A percentile compares a stretch with the other conserved stretches of the same genome.
Conservation (phyloP, 257 asterid genomes). For the Primulina huaijiensis region DNA sequence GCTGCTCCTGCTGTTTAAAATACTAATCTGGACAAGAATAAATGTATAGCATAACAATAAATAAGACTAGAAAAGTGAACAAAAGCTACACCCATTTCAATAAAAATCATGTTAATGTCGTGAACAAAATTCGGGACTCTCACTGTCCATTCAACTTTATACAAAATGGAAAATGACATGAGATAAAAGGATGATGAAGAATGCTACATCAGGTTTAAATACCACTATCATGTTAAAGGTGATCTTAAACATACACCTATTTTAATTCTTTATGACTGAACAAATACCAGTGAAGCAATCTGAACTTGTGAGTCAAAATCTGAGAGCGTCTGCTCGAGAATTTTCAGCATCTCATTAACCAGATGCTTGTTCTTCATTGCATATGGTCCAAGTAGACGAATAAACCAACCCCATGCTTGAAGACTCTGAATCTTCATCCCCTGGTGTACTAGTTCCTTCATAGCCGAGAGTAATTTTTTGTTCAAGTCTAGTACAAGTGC, state of each 20-base stretch:
- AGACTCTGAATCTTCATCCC: constrained; percentile 72
- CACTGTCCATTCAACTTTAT: constrained; percentile 5
- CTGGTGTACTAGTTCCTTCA: constrained; percentile 51
- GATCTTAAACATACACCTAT: constrained; percentile 6
- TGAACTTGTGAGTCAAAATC: constrained; percentile 69
- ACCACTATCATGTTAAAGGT: constrained; percentile 9
- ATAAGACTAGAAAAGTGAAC: not conserved
- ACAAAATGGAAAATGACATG: constrained; percentile 11
- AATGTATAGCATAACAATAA: not conserved
- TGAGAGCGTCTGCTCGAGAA: constrained; percentile 67
- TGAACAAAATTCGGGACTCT: not conserved
- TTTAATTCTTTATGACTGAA: constrained; percentile 11
- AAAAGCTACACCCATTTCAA: not conserved
- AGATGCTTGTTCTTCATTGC: constrained; percentile 50
- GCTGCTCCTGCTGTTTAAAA: constrained; percentile 1
- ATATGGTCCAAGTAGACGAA: constrained; percentile 66
- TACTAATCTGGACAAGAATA: not conserved
- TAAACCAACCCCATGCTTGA: constrained; percentile 84
- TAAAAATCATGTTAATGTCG: not conserved
- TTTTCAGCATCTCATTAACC: constrained; percentile 74
- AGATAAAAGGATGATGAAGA: constrained; percentile 12
- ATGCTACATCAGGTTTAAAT: constrained; percentile 9
- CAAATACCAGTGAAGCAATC: constrained; percentile 72
- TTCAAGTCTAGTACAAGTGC: constrained; percentile 59
- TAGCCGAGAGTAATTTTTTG: constrained; percentile 49